Evolutionary conservation across 208 protist species (phyloP), one percentile per base, ranked within the genome.

Genomic region (Naegleria fowleri): DNA sequence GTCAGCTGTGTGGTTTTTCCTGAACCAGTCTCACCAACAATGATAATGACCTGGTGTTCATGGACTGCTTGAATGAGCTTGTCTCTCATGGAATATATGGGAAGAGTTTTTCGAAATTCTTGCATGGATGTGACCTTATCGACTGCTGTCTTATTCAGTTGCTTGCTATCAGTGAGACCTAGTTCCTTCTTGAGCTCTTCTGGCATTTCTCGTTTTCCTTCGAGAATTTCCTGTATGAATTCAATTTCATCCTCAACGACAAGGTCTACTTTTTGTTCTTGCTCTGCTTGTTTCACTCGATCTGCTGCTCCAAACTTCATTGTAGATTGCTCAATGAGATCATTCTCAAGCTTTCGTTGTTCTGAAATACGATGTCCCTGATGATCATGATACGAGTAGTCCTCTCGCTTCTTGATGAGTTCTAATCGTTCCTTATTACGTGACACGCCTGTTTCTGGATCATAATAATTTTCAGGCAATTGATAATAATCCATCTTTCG

Each of bases 1-100:
- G 97, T 96, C 48, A 99, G 94, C 93, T 98, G 97, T 51, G 98
- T 99, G 6, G 98, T 99, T 94, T 99, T 99, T 90, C 98, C 98
- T 87, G 97, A 98, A 38, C 98, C 98, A 6, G 98, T 99, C 91
- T 99, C 97, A 90, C 98, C 98, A 75, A 97, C 94, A 83, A 99
- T 95, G 19, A 99, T 96, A 19, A 98, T 93, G 19, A 98, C 95
- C 90, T 98, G 96, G 93, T 98, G 93, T n/a, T 95, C 92, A 11
- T 55, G 13, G 33, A 97, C 90, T 0, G 87, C 90, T 29, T 93
- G 91, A 25, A 97, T 40, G 25, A 97, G 86, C 19, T 94, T 7
- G 9, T 96, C 93, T n/a, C 95, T 52, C 79, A 93, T 94, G 11
- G 48, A 79, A 92, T 93, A 97, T 13, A 97, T 93, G 16, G 96